These are phyloP conservation scores for Alnus glutinosa DNA, from an alignment of 306 rosid species.

Conservation along the genomic window DNA sequence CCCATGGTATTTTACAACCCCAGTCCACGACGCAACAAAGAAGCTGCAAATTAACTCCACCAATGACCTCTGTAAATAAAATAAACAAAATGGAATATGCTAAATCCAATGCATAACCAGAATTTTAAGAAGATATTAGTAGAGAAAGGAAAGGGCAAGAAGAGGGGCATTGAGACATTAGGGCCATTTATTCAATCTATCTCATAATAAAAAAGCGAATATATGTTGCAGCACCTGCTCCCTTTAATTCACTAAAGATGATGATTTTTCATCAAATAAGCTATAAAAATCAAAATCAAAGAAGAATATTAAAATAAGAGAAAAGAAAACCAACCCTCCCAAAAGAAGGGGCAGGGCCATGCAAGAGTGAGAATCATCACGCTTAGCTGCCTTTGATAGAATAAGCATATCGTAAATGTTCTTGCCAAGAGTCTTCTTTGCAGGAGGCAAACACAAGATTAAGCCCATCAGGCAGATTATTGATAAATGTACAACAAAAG, in stretches of 20 bases:
- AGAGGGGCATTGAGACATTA: neutral
- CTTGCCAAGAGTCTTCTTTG: neutral
- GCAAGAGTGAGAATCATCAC: neutral
- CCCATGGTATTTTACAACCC: conserved; percentile 96
- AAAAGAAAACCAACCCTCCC: neutral
- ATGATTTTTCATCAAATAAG: neutral
- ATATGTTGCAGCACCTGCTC: too few species aligned
- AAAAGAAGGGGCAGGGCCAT: neutral
- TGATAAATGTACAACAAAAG: neutral
- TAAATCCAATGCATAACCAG: neutral
- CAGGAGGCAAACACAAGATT: neutral
- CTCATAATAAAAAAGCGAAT: too few species aligned
- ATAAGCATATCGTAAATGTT: neutral
- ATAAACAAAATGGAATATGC: conserved; percentile 7
- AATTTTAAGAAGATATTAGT: neutral
- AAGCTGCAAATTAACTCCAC: conserved; percentile 95
- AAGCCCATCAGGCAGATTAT: neutral
- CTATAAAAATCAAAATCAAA: neutral
- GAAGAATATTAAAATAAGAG: neutral
- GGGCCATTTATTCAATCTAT: neutral
- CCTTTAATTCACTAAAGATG: too few species aligned
- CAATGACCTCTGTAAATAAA: conserved; percentile 66
- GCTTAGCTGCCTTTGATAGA: neutral
- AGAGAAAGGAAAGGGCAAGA: neutral
- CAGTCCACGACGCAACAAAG: conserved; percentile 99